phyloP scores from a whole-genome alignment of 2,329 filamentous ascomycete species.

The Plectosphaerella plurivora region DNA sequence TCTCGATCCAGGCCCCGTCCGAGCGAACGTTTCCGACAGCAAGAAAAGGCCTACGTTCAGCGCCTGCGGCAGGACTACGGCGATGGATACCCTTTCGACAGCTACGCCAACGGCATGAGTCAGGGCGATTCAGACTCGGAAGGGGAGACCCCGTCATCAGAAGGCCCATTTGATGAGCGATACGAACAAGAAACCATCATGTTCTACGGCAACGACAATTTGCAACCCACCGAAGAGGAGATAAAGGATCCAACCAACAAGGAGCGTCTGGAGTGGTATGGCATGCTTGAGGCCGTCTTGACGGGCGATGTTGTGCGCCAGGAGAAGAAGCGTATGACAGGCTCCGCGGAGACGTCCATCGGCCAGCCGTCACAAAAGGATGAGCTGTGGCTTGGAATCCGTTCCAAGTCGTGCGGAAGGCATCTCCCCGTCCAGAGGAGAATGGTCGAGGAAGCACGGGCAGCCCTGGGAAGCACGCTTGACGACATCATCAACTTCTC shows the following conservation, averaged over 20 bases:
- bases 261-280: constrained; percentile 94
- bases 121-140: constrained; percentile 79
- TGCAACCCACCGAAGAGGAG: constrained; percentile 86
- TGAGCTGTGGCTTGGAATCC: constrained; percentile 83
- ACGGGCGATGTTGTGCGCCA: constrained; percentile 96
- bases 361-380: constrained; percentile 66
- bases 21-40: constrained; percentile 59
- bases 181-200: constrained; percentile 91
- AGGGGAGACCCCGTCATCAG: constrained; percentile 83
- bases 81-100: constrained; percentile 29
- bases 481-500: constrained; percentile 91
- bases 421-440: constrained; percentile 80
- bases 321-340: constrained; percentile 93
- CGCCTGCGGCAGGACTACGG: constrained; percentile 76
- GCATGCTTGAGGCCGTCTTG: constrained; percentile 92
- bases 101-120: constrained; percentile 65
- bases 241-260: constrained; percentile 81
- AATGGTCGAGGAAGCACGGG: constrained; percentile 80
- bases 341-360: constrained; percentile 57
- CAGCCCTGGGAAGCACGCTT: constrained; percentile 66
- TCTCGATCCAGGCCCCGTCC: constrained; percentile 46
- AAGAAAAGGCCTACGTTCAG: constrained; percentile 94
- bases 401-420: constrained; percentile 78
- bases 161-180: constrained; percentile 77
- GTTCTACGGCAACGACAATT: constrained; percentile 86